Base-by-base conservation (phyloP, 2,329 filamentous ascomycete species). In the Coniochaeta hoffmannii region DNA sequence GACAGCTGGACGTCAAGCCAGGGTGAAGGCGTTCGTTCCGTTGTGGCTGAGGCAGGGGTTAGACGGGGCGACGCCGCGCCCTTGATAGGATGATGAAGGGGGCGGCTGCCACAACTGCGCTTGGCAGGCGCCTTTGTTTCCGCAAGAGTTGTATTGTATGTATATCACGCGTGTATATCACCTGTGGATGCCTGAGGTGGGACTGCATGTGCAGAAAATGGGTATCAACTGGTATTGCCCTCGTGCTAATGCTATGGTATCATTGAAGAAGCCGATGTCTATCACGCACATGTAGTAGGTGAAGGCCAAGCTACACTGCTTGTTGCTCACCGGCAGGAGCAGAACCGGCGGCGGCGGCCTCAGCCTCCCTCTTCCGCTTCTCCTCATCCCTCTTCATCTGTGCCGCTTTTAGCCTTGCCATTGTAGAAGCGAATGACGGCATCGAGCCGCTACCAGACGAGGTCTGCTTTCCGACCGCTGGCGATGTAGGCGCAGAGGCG, bases 21-120 rank as follows among this genome's bases (percentile, higher is more conserved):
- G 75, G 81, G 58, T 54, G n/a, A 54, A 54, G 36, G 52, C 52
- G 4, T 54, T 96, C 70, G 85, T 97, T 62, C 91, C 92, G 0
- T 76, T 83, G 38, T 97, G 93, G 93, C 55, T 85, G 66, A 72
- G 76, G 54, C 62, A 63, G 19, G 71, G 71, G 14, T 61, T 82
- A 49, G 66, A 53, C 17, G 28, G 31, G 12, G 41, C 41, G 24
- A 46, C n/a, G 10, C n/a, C 41, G 24, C 41, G 15, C 4, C 19
- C 4, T n/a, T 46, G 35, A 32, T 32, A 32, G 12, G 30, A 32
- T 36, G 35, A 17, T 19, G n/a, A 22, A 19, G 4, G 12, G 5
- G 36, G 14, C 3, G 12, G 36, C 17, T 11, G 36, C 5, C 5
- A 22, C 19, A 26, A 12, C 15, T 28, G 22, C 11, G 9, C 41